A percentile compares a stretch with the other conserved stretches of the same genome.
phyloP scores from a whole-genome alignment of 805 yeast species.

The Scheffersomyces ergatensis region DNA sequence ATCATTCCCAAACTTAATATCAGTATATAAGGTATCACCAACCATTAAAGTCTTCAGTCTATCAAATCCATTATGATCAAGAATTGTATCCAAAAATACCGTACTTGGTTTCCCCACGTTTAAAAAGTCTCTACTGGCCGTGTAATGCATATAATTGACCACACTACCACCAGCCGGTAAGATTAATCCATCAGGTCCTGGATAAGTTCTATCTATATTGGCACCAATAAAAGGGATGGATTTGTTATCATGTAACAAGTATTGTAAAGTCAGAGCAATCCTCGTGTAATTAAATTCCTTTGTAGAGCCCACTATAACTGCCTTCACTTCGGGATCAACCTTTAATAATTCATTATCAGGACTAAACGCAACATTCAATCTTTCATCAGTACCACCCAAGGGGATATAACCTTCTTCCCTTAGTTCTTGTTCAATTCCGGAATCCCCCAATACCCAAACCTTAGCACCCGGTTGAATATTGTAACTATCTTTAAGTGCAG shows the following conservation, averaged over 20 bases:
- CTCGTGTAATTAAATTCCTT: slow-evolving; percentile 35
- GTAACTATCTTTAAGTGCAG: slow-evolving; percentile 18
- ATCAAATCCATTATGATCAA: slow-evolving; percentile 24
- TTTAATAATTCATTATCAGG: slow-evolving; percentile 21
- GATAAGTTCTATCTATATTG: slow-evolving; percentile 40
- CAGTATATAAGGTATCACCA: slow-evolving; percentile 42
- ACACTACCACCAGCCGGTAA: slow-evolving; percentile 43
- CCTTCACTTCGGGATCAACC: slow-evolving; percentile 38
- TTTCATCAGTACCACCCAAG: slow-evolving; percentile 31
- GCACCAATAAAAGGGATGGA: slow-evolving; percentile 37
- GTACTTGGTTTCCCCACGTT: slow-evolving; percentile 40
- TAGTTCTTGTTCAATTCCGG: slow-evolving; percentile 36
- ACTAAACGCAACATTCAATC: slow-evolving; percentile 22
- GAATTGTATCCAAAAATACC: slow-evolving; percentile 25
- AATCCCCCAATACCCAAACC: slow-evolving; percentile 41
- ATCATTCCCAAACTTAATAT: slow-evolving; percentile 42
- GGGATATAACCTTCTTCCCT: slow-evolving; percentile 29
- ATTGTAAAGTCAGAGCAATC: slow-evolving; percentile 35
- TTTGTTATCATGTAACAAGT: slow-evolving; percentile 28
- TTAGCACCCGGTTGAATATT: slow-evolving; percentile 27
- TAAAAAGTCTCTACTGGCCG: slow-evolving; percentile 28
- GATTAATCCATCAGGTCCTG: slow-evolving; percentile 34
- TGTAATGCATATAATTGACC: slow-evolving; percentile 35
- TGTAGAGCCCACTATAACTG: slow-evolving; percentile 40
- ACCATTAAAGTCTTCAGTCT: slow-evolving; percentile 32